A percentile compares a stretch with the other conserved stretches of the same genome.
These are phyloP conservation scores for Debaryomyces fabryi DNA, from an alignment of 1,139 yeast species.

Conservation along the genomic window DNA sequence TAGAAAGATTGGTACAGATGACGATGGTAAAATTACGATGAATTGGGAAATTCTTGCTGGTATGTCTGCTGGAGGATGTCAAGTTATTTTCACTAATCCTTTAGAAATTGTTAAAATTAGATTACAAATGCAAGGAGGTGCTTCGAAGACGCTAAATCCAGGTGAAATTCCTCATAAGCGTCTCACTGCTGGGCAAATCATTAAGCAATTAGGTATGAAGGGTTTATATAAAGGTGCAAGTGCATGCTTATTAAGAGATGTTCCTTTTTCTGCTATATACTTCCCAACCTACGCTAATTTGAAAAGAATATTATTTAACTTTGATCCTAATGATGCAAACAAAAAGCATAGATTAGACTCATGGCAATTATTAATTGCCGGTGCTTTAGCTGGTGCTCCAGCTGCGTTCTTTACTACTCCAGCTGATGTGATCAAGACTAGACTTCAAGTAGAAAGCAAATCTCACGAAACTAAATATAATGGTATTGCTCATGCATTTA, in stretches of 20 bases:
- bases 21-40: conserved; percentile 62
- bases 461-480: conserved; percentile 75
- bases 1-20: conserved; percentile 70
- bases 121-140: conserved; percentile 88
- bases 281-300: conserved; percentile 97
- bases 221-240: conserved; percentile 92
- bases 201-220: conserved; percentile 74
- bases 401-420: conserved; percentile 97
- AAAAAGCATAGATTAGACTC: conserved; percentile 63
- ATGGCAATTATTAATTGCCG: conserved; percentile 82
- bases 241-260: conserved; percentile 93
- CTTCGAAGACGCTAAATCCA: conserved; percentile 36
- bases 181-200: conserved; percentile 69
- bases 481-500: conserved; percentile 78
- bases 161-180: conserved; percentile 52
- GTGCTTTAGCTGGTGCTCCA: conserved; percentile 98
- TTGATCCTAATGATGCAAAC: conserved; percentile 65
- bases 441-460: conserved; percentile 85
- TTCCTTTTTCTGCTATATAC: conserved; percentile 95
- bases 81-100: conserved; percentile 94
- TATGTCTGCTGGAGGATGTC: conserved; percentile 95
- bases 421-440: conserved; percentile 93
- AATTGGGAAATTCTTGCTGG: conserved; percentile 85
- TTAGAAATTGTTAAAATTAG: conserved; percentile 94
- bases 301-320: conserved; percentile 78